Evolutionary conservation across 2,329 filamentous ascomycete genomes (phyloP), one percentile per base, ranked within the genome.

Genomic region (Ampelomyces quisqualis): DNA sequence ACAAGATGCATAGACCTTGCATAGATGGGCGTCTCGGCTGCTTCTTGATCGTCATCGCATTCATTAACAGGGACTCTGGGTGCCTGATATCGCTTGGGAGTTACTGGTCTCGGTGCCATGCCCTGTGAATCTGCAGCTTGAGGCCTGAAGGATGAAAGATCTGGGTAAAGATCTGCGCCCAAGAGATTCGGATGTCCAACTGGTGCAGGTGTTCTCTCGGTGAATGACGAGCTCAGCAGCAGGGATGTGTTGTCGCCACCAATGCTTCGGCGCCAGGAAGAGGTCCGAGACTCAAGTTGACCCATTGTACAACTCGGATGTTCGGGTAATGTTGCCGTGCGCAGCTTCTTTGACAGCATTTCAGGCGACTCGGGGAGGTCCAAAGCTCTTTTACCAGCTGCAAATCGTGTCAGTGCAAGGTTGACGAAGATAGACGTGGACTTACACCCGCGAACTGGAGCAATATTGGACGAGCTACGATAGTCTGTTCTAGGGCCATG

Each of bases 1-100:
- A 63, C 38, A 1, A 67, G 47, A 14, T 65, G 62, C 14, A 67
- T 35, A 3, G 62, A 44, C 10, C 47, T 46, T 28, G 58, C 49
- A 45, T 44, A 65, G 13, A 47, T 34, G 10, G 61, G 60, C 3
- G 57, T 59, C 5, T 51, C 50, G 5, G 42, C 28, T 1, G 41
- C 22, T 19, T 28, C 38, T 2, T 45, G 38, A 15, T 29, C 42
- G 14, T 13, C 20, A 18, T 34, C 27, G 9, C n/a, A 13, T 15
- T 27, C 18, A 21, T 43, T 9, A 13, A 27, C 38, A 10, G 36
- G 51, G 7, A 31, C 40, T 21, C 33, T 34, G 17, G 38, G 49
- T 4, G 43, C 7, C 7, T 38, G 13, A 4, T 31, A 27, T 3
- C 19, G 47, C 17, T 33, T 22, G 4, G 46, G 38, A 7, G 21